Evolutionary conservation across 192 early-diverging fungal species (phyloP), one percentile per base, ranked within the genome.

Genomic region (Gryganskiella cystojenkinii): DNA sequence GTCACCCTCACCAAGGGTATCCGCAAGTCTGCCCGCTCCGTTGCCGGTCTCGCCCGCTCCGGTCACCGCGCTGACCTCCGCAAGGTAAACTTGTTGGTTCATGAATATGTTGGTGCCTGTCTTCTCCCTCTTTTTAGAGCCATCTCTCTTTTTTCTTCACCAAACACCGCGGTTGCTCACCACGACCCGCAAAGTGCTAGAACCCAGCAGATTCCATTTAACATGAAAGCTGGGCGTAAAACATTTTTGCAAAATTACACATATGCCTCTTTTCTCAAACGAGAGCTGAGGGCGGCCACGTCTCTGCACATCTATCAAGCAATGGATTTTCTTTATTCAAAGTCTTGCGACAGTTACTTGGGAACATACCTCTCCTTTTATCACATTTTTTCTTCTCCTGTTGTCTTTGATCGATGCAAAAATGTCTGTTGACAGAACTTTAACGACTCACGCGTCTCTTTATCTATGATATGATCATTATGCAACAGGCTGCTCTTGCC

Each of bases 41-140:
- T 94, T 70, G 86, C 82, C 56, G 71, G 89, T 65, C 71, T 90
- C 53, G 75, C 88, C 70, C 84, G 81, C 67, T 56, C 69, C 69
- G 78, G 79, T 56, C 92, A 93, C 89, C 88, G 93, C 61, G 85
- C 89, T 61, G 93, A 94, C 72, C 86, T 92, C 65, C 83, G 86
- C 78, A 61, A 86, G 67, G 87, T 88, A 87, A 66, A 58, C 52
- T 43, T n/a, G n/a, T 42, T 5, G 35, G 54, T 51, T 56, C 43
- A 28, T 42, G 40, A 42, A 47, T 9, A 44, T 28, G 9, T 49
- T 37, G 25, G 40, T 30, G 24, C 14, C 17, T 2, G 53, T 31
- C 13, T 8, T 55, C 3, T 40, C 13, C 37, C 37, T 40, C 13
- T 40, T 5, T 13, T 13, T 13, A 5, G 7, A 9, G 13, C 13